Evolutionary conservation across 78 protist genomes (phyloP).

Genomic region (Carpediemonas membranifera): DNA sequence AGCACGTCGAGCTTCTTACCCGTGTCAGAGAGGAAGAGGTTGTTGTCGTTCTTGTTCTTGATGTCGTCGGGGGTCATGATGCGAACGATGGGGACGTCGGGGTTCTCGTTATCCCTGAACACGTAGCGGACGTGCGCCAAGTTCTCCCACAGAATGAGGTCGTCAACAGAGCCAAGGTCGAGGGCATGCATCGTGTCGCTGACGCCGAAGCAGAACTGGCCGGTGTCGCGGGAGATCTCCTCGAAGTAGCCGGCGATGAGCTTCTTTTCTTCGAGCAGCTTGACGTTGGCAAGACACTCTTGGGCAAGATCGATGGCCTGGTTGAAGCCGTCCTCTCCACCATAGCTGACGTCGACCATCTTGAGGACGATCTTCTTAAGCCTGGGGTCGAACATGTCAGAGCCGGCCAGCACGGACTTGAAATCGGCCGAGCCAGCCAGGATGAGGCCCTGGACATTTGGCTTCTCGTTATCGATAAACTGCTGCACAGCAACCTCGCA

Average conservation of each 20-base stretch:
- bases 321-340: slow-evolving; percentile 95
- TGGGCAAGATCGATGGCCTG: slow-evolving; percentile 92
- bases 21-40: slow-evolving; percentile 44
- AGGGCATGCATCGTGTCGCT: slow-evolving; percentile 47
- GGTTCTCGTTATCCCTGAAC: background rate
- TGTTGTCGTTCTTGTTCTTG: slow-evolving; percentile 9
- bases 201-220: slow-evolving; percentile 46
- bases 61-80: slow-evolving; percentile 46
- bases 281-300: slow-evolving; percentile 80
- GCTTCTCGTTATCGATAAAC: slow-evolving; percentile 83
- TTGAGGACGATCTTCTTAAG: slow-evolving; percentile 68
- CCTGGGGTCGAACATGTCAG: slow-evolving; percentile 88
- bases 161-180: slow-evolving; percentile 83
- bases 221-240: slow-evolving; percentile 88
- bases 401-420: slow-evolving; percentile 61
- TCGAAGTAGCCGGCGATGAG: slow-evolving; percentile 85
- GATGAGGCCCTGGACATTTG: slow-evolving; percentile 86
- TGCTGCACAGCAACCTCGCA: slow-evolving; percentile 80
- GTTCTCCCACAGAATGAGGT: slow-evolving; percentile 84
- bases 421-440: slow-evolving; percentile 99
- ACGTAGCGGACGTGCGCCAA: slow-evolving; percentile 11
- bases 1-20: slow-evolving; percentile 46
- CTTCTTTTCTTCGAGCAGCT: slow-evolving; percentile 92
- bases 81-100: too few species aligned
- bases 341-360: slow-evolving; percentile 48